Evolutionary conservation across 129 eudicot species (phyloP), one percentile per base, ranked within the genome.

Genomic region (Flaveria brownii): DNA sequence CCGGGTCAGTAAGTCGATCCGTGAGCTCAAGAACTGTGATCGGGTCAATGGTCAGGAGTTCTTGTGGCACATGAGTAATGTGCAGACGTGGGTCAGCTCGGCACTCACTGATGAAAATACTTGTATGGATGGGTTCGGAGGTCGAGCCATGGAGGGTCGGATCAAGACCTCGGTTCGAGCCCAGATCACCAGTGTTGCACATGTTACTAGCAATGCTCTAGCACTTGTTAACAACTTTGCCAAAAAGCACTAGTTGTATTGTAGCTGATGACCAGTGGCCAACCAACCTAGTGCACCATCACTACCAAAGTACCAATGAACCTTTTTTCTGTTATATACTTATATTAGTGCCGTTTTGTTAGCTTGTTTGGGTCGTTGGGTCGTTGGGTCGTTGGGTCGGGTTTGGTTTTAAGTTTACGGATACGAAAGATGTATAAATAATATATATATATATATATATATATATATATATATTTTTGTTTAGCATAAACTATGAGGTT

Each of bases 11-110:
- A 81, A 74, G 46, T 91, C 98, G 10, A 80, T 82, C 2, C 22
- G 71, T 11, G 98, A 94, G 82, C 82, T 94, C 14, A 89, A 82
- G 78, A 50, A 16, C 3, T 20, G 82, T 77, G 87, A 79, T 56
- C 47, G 75, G 46, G 82, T 82, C 51, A 71, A 73, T n/a, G 87
- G 93, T 1, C 61, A 81, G 52, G 96, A 87, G 25, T 88, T 85
- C 52, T 25, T 18, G 2, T 94, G 96, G 90, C 96, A 87, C 49
- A 83, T 91, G 91, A 91, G 97, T 63, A 94, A 94, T 61, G 80
- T 91, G 1, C 87, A 91, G 83, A 94, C 98, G 5, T 94, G 98
- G 98, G 96, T 88, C 5, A 94, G 98, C 75, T 96, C 98, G 22
- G 97, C 98, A 0, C 76, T 94, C 5, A 94, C 98, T 0, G 96